Evolutionary conservation across 768 basidiomycete genomes (phyloP), one percentile per base, ranked within the genome.

Genomic region (Calocera cornea): DNA sequence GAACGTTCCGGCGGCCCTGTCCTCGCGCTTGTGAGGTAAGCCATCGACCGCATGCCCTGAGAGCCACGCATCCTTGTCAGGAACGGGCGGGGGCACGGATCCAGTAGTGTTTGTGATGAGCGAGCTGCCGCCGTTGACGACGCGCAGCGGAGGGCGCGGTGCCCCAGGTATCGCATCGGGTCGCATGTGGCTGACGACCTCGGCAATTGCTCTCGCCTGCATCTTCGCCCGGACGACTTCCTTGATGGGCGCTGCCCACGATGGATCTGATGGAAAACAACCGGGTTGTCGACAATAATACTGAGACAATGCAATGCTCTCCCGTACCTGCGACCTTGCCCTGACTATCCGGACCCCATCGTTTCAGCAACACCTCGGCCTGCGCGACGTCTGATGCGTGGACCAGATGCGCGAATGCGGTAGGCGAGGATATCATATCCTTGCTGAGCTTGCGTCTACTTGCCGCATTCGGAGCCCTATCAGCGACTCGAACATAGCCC

Each of bases 381-480:
- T 95, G 90, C 78, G 90, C 89, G 14, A 88, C 90, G 77, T 93
- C 90, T 67, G 90, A 92, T 34, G 93, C 92, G 78, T 95, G 92
- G 11, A 93, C 86, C 70, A 92, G 82, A 79, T 95, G 92, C 91
- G 90, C 82, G 75, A 93, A 93, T 71, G 85, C 87, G 24, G 82
- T 89, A 3, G 92, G 92, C 67, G 79, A 83, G 17, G 90, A 90
- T 2, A 95, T 87, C 88, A 92, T 92, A 72, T 92, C 90, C 76
- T 93, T 93, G 78, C 84, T 89, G 73, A 93, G 85, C 71, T 85
- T 80, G 41, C 80, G 44, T 8, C 49, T 63, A 69, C 31, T 70
- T 71, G 31, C 60, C 44, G 7, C 44, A 24, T 47, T 24, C 54
- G 14, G 54, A 33, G 31, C 10, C 27, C 27, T 16, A 60, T 60